Base-by-base conservation (phyloP, 805 yeast species). In the Wickerhamiella brachini region DNA sequence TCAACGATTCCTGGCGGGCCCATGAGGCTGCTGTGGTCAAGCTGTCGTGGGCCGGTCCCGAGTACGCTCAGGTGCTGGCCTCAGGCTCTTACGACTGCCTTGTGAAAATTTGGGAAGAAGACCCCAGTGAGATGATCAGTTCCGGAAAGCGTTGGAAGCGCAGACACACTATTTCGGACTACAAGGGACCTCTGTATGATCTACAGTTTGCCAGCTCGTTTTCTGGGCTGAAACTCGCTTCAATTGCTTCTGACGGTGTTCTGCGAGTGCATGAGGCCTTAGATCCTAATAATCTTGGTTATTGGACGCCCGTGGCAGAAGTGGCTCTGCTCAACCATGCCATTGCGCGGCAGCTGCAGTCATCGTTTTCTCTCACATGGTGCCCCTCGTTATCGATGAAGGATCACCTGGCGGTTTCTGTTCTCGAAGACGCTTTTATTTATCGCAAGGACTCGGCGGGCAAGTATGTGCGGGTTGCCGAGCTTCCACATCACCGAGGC, bases 21-120 rank as follows among this genome's bases (percentile, higher is more conserved):
- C 98, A 93, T 63, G 96, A 93, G 59, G 80, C 95, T 7, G 78
- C 88, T 52, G 78, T 93, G 23, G 84, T 87, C 20, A 78, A 83
- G 57, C 72, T 93, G 9, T 79, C 80, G 46, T 93, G 96, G 94
- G 96, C 97, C 0, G 83, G 86, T 48, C 98, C 98, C 1, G 94
- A 90, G 65, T 88, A 80, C 66, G 94, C 95, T 8, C 85, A 85
- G 61, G 71, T 93, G 2, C 66, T 93, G 22, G 95, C 95, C 1
- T 79, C 93, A 23, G 88, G 89, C 37, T 85, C 96, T 1, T 87
- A 83, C 65, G 99, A 93, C 62, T 76, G 95, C 50, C 84, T 95
- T 0, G 79, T 90, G 26, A 84, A 84, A 61, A 71, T 93, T 23
- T 93, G 95, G 94, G 95, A 87, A 64, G 97, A 90, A 62, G 80